phyloP scores from a whole-genome alignment of 116 monocot genomes.

The Papilionanthe hybrid region DNA sequence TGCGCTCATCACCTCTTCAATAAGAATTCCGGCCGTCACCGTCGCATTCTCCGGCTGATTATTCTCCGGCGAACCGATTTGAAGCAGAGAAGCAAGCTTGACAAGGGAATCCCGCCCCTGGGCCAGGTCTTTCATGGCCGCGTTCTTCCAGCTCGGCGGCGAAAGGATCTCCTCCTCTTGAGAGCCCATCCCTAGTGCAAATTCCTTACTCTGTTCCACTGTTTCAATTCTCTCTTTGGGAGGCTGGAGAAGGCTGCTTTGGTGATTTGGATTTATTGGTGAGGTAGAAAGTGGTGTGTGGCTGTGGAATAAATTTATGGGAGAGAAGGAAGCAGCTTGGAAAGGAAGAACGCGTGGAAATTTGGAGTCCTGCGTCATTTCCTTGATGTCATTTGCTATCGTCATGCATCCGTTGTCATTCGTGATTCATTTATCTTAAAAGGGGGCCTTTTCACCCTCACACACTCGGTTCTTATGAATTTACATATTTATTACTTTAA shows the following conservation, averaged over 20 bases:
- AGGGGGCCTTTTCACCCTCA: no score
- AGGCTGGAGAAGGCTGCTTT: not conserved
- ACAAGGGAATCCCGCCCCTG: not conserved
- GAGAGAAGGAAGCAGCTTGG: not conserved
- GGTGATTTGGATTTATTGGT: not conserved
- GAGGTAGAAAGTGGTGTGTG: not conserved
- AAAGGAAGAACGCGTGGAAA: not conserved
- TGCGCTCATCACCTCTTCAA: conserved; percentile 5
- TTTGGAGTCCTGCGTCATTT: not conserved
- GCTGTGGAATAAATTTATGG: not conserved
- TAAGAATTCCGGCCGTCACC: not conserved
- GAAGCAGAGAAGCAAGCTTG: not conserved
- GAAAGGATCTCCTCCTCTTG: not conserved
- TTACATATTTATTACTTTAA: no score
- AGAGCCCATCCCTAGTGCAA: not conserved
- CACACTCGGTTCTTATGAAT: no score
- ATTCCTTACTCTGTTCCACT: not conserved
- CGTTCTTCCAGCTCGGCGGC: not conserved
- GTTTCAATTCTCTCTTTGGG: not conserved
- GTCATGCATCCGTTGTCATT: not conserved
- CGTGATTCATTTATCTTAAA: no score
- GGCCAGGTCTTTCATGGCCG: conserved; percentile 2
- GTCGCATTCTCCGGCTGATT: not conserved
- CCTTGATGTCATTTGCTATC: not conserved
- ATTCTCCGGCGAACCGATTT: not conserved